A percentile compares a stretch with the other conserved stretches of the same genome.
phyloP scores from a whole-genome alignment of 108 stramenopile species.

The Nitzschia inconspicua region DNA sequence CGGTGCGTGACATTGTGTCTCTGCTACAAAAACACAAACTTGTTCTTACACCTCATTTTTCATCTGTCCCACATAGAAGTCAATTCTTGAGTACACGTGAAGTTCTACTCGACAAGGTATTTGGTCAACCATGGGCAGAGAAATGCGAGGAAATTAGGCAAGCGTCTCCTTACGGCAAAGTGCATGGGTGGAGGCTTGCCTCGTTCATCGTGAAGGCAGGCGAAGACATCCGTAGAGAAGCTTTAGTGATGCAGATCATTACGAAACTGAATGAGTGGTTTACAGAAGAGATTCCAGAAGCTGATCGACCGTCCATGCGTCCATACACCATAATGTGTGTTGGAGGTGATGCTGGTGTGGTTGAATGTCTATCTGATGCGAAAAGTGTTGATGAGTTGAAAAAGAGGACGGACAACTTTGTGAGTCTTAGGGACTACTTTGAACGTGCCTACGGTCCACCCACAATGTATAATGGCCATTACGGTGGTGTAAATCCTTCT shows the following conservation, averaged over 20 bases:
- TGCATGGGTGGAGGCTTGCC: conserved; percentile 78
- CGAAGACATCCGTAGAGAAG: conserved; percentile 88
- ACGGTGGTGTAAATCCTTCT: not conserved
- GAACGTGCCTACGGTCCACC: conserved; percentile 73
- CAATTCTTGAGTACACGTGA: conserved; percentile 4
- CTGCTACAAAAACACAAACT: not conserved
- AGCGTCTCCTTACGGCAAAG: conserved; percentile 70
- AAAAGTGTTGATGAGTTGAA: conserved; percentile 88
- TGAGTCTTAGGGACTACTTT: conserved; percentile 70
- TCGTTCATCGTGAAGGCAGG: conserved; percentile 88
- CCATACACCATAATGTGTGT: conserved; percentile 91
- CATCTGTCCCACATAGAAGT: not conserved
- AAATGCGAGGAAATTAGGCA: conserved; percentile 70
- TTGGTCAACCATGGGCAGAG: conserved; percentile 69
- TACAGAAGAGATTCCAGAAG: conserved; percentile 63
- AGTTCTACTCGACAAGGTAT: conserved; percentile 64
- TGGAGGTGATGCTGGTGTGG: conserved; percentile 81
- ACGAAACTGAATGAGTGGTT: conserved; percentile 77
- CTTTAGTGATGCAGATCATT: conserved; percentile 86
- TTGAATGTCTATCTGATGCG: conserved; percentile 84
- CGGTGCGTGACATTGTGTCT: not conserved
- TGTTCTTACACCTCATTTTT: no score
- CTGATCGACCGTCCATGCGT: conserved; percentile 66
- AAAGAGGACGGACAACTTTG: conserved; percentile 74
- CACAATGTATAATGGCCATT: not conserved